Percentiles rank a stretch among this genome's conserved stretches.
Evolutionary conservation across 345 rosid genomes (phyloP).

Genomic region (Eucalyptus tenuipes): DNA sequence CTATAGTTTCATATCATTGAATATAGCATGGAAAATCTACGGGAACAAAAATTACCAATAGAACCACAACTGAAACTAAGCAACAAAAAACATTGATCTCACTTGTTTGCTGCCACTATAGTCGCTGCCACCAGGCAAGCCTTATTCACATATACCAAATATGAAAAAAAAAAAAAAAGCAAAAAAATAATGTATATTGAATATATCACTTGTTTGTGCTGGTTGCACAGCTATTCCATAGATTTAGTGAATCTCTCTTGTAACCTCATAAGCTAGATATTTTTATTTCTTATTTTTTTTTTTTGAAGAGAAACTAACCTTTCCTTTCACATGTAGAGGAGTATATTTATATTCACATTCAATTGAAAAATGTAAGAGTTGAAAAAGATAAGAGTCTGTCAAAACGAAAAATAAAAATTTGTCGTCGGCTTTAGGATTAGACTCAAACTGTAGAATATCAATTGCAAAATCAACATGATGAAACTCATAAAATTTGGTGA

Average conservation of each 20-base stretch:
- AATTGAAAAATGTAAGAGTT: not conserved
- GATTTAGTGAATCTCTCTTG: not conserved
- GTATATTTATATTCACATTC: not conserved
- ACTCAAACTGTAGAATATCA: not conserved
- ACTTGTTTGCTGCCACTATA: too few relatives aligned
- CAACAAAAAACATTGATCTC: too few relatives aligned
- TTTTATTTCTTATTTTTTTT: not conserved
- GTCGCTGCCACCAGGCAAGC: too few relatives aligned
- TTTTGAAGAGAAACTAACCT: not conserved
- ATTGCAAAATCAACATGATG: not conserved
- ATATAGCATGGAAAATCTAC: too few relatives aligned
- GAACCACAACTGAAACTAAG: too few relatives aligned
- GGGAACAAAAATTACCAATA: too few relatives aligned
- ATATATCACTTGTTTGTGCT: too few relatives aligned
- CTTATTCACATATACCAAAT: too few relatives aligned
- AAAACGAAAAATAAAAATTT: not conserved
- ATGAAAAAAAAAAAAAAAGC: too few relatives aligned
- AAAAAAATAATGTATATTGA: too few relatives aligned
- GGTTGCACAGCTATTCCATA: too few relatives aligned
- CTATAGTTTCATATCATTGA: too few relatives aligned
- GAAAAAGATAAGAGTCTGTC: not conserved
- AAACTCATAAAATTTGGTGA: not conserved
- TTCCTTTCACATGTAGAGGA: not conserved
- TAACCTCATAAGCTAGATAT: not conserved
- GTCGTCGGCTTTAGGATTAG: not conserved